phyloP scores from a whole-genome alignment of 2,329 filamentous ascomycete genomes.

The Claviceps africana region DNA sequence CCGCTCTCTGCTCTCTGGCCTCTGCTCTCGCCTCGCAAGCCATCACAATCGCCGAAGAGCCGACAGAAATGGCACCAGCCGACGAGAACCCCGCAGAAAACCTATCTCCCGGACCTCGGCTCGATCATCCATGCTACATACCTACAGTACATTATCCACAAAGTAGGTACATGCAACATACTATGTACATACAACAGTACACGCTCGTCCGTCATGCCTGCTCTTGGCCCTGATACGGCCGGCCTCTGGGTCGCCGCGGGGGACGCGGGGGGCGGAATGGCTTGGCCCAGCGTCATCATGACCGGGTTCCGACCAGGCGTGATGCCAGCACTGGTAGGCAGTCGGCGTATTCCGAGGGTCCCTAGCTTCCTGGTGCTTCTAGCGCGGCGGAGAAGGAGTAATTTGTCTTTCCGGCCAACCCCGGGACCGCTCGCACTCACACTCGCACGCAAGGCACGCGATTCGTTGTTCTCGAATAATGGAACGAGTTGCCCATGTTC shows the following conservation, averaged over 20 bases:
- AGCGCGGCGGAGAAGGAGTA: neutral
- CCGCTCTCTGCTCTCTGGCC: too few species aligned
- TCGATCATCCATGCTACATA: too few species aligned
- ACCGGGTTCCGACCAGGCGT: too few species aligned
- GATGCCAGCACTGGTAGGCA: neutral
- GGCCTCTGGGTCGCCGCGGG: neutral
- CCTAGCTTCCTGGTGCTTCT: neutral
- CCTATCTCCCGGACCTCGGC: too few species aligned
- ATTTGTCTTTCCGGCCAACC: neutral
- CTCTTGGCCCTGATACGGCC: too few species aligned
- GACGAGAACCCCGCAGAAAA: too few species aligned
- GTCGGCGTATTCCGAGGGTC: neutral
- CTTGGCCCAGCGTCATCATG: neutral
- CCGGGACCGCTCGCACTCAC: neutral
- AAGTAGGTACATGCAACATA: too few species aligned
- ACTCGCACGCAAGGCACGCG: neutral
- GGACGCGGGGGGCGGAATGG: neutral
- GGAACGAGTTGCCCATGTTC: neutral
- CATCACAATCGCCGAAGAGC: too few species aligned
- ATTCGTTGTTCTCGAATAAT: neutral
- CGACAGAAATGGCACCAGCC: too few species aligned
- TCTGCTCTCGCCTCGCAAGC: too few species aligned
- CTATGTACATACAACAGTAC: too few species aligned
- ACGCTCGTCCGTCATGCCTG: neutral
- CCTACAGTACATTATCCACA: too few species aligned